Percentiles rank a stretch among this genome's conserved stretches.
phyloP scores from a whole-genome alignment of 208 protist genomes.

The Acanthamoeba divionensis region DNA sequence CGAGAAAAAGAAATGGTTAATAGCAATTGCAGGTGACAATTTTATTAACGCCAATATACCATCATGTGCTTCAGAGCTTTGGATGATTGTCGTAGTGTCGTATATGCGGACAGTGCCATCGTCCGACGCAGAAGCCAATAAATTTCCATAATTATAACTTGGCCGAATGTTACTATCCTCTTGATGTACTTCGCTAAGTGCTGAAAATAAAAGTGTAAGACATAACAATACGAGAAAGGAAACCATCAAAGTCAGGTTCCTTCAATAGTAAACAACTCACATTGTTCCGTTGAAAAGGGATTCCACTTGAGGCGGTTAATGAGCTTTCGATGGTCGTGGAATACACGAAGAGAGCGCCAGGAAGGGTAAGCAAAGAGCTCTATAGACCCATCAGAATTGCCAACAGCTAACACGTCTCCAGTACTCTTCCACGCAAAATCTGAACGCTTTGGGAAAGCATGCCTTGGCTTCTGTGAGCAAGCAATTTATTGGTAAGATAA shows the following conservation, averaged over 20 bases:
- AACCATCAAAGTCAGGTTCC: no score
- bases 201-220: no score
- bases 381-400: constrained; percentile 28
- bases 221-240: no score
- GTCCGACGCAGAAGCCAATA: constrained; percentile 22
- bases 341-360: constrained; percentile 24
- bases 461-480: neutral
- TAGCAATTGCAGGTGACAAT: no score
- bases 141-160: neutral
- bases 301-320: constrained; percentile 48
- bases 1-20: no score
- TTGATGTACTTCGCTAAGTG: no score
- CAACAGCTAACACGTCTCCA: neutral
- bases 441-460: neutral
- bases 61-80: no score
- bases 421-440: constrained; percentile 40
- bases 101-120: neutral
- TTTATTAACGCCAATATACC: no score
- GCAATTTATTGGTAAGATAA: neutral
- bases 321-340: constrained; percentile 26
- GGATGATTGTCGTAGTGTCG: neutral
- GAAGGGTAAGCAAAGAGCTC: constrained; percentile 35
- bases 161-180: no score
- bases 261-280: no score
- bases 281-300: no score